Evolutionary conservation across 306 rosid genomes (phyloP).

Genomic region (Citrullus mucosospermus): DNA sequence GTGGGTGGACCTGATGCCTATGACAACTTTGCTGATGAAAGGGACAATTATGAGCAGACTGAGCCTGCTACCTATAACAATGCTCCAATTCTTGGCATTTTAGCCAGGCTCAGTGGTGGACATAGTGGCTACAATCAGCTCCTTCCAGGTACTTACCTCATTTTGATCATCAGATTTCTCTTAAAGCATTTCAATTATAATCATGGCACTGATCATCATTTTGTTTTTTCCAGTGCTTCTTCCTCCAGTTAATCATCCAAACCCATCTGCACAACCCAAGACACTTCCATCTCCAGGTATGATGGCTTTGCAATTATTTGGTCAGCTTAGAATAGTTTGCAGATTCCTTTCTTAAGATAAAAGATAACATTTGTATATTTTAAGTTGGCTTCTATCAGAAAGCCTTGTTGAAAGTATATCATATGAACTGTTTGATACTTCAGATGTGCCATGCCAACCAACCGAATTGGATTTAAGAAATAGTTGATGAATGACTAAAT

Average conservation of each 20-base stretch:
- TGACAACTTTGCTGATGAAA: conserved; percentile 88
- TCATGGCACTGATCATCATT: not conserved
- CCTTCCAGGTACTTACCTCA: conserved; percentile 55
- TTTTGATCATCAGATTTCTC: not conserved
- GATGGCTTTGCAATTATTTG: not conserved
- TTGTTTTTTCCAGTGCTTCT: conserved; percentile 32
- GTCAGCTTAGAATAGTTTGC: not conserved
- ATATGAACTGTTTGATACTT: not conserved
- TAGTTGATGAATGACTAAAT: not conserved
- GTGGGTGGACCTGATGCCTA: conserved; percentile 99
- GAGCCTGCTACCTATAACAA: conserved; percentile 99
- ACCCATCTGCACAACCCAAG: conserved; percentile 30
- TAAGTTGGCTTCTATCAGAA: too few relatives aligned
- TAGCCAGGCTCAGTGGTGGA: conserved; percentile 67
- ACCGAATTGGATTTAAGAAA: not conserved
- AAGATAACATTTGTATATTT: too few relatives aligned
- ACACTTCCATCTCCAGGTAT: conserved; percentile 67
- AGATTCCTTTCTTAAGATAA: not conserved
- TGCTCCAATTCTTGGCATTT: conserved; percentile 85
- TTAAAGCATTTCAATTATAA: not conserved
- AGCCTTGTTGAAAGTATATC: too few relatives aligned
- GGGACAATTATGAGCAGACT: conserved; percentile 90
- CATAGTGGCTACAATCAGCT: conserved; percentile 66
- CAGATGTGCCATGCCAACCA: not conserved
- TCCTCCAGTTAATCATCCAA: conserved; percentile 41